phyloP scores from a whole-genome alignment of 805 yeast species.

The Ascoidea rubescens region DNA sequence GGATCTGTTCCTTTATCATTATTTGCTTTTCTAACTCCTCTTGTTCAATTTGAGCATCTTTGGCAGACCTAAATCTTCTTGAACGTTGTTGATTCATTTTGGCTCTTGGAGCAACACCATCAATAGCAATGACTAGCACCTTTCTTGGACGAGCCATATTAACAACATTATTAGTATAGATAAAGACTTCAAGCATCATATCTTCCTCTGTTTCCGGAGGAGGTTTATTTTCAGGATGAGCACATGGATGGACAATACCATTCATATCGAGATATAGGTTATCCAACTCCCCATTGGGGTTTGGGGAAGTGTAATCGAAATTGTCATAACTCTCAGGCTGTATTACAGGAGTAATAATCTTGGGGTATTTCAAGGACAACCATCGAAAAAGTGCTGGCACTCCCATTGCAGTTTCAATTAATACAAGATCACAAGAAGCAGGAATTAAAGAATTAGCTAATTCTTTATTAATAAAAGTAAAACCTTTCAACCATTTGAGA shows the following conservation, averaged over 20 bases:
- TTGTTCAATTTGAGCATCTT: constrained; percentile 71
- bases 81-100: constrained; percentile 96
- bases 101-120: constrained; percentile 98
- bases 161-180: constrained; percentile 82
- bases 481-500: too few species aligned
- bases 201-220: constrained; percentile 96
- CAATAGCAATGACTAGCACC: constrained; percentile 88
- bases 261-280: constrained; percentile 94
- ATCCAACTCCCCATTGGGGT: constrained; percentile 93
- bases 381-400: constrained; percentile 97
- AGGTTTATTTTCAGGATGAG: constrained; percentile 94
- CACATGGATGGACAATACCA: constrained; percentile 98
- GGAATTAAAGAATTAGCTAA: too few species aligned
- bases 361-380: constrained; percentile 87
- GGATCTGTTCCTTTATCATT: constrained; percentile 37
- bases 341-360: constrained; percentile 79
- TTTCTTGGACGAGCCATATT: constrained; percentile 93
- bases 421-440: too few species aligned
- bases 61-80: constrained; percentile 83
- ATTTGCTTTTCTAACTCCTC: constrained; percentile 43
- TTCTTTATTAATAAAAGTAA: too few species aligned
- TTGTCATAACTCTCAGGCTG: constrained; percentile 37
- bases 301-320: constrained; percentile 52
- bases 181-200: constrained; percentile 88
- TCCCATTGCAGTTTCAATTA: constrained; percentile 40